Conservation (phyloP, 1,139 yeast genomes). For the Nadsonia starkeyi-henricii region DNA sequence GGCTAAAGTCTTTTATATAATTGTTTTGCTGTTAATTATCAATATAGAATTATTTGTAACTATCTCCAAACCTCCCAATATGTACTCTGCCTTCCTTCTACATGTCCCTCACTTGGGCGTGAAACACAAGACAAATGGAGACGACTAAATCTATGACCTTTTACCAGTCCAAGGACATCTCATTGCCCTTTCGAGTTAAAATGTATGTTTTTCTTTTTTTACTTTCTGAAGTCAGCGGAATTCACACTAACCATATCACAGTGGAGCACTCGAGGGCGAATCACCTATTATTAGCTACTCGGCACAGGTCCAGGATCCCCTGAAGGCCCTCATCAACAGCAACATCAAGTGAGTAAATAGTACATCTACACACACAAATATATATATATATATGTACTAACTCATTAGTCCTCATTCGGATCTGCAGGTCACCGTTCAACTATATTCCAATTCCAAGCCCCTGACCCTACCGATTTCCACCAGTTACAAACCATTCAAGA, state of each 20-base stretch:
- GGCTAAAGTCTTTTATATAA: too few relatives aligned
- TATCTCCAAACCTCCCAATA: too few relatives aligned
- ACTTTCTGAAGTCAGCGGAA: slow-evolving; percentile 1
- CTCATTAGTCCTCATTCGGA: slow-evolving; percentile 35
- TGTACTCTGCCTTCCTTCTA: too few relatives aligned
- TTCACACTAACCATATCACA: slow-evolving; percentile 5
- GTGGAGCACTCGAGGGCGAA: slow-evolving; percentile 34
- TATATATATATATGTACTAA: slow-evolving; percentile 2
- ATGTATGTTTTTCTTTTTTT: slow-evolving; percentile 16
- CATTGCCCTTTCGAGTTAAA: slow-evolving; percentile 39
- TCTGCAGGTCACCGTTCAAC: slow-evolving; percentile 45
- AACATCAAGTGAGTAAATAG: slow-evolving; percentile 11
- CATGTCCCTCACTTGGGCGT: too few relatives aligned
- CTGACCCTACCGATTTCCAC: slow-evolving; percentile 58
- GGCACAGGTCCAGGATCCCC: slow-evolving; percentile 41
- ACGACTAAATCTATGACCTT: slow-evolving; percentile 46
- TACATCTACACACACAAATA: too few relatives aligned
- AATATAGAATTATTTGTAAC: too few relatives aligned
- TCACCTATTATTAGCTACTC: slow-evolving; percentile 37
- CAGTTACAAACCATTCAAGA: slow-evolving; percentile 44
- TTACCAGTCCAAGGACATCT: slow-evolving; percentile 62
- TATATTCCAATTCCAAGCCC: slow-evolving; percentile 48
- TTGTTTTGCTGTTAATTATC: too few relatives aligned
- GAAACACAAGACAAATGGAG: slow-evolving; percentile 20
- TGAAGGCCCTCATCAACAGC: slow-evolving; percentile 12